Evolutionary conservation across 352 stramenopile species (phyloP).

Genomic region (Globisporangium megalacanthum): DNA sequence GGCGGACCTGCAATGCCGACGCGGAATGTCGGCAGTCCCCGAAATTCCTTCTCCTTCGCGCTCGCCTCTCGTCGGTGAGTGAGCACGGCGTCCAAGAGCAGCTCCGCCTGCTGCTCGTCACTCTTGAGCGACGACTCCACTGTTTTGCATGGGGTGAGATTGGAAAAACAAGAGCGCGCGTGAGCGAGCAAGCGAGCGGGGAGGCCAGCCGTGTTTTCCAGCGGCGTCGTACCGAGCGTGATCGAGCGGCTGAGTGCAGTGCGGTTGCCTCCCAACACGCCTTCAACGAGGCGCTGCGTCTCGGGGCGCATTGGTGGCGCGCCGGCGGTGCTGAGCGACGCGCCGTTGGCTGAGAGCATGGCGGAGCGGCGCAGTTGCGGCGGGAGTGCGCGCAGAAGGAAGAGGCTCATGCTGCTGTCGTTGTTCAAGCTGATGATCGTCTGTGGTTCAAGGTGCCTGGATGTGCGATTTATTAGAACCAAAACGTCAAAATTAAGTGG

Average conservation of each 20-base stretch:
- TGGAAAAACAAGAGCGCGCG: too few species aligned
- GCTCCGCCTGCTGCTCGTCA: conserved; percentile 78
- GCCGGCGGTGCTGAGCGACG: not conserved
- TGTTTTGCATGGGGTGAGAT: conserved; percentile 6
- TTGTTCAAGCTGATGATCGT: not conserved
- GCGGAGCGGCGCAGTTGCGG: not conserved
- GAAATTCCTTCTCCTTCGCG: conserved; percentile 18
- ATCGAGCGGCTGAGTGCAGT: conserved; percentile 70
- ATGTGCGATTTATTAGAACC: too few species aligned
- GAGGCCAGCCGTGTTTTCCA: too few species aligned
- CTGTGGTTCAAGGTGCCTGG: not conserved
- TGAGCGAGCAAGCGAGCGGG: too few species aligned
- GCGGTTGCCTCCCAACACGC: conserved; percentile 46
- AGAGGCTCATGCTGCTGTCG: conserved; percentile 12
- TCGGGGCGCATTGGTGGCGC: conserved; percentile 23
- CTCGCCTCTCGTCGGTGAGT: conserved; percentile 40
- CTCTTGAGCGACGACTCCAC: conserved; percentile 74
- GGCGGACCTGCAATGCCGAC: conserved; percentile 90
- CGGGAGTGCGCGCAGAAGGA: conserved; percentile 8
- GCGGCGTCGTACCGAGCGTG: conserved; percentile 42
- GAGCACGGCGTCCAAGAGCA: conserved; percentile 84
- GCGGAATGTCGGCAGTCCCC: conserved; percentile 58
- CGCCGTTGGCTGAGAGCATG: not conserved
- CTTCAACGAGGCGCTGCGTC: conserved; percentile 51
- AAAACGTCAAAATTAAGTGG: too few species aligned